Conservation (phyloP, 768 basidiomycete genomes). For the Termitomyces sp. region DNA sequence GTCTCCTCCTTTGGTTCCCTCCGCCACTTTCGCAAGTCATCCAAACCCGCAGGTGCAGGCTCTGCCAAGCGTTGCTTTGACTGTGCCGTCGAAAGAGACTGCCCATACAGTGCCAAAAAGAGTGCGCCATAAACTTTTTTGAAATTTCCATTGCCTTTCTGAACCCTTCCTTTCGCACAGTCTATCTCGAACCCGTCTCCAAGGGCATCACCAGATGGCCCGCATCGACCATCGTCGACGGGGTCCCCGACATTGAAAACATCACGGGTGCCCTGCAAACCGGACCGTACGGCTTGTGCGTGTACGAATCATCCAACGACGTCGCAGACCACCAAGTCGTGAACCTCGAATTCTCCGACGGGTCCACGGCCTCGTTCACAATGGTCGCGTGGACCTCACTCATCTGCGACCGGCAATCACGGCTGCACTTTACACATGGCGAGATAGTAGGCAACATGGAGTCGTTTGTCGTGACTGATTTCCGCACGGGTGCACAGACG, state of each 20-base stretch:
- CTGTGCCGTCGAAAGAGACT: slow-evolving; percentile 67
- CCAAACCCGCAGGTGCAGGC: slow-evolving; percentile 69
- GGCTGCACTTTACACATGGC: slow-evolving; percentile 82
- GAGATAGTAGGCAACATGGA: slow-evolving; percentile 88
- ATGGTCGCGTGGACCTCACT: slow-evolving; percentile 84
- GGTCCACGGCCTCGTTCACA: slow-evolving; percentile 81
- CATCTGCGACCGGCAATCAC: slow-evolving; percentile 79
- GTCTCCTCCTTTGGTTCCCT: slow-evolving; percentile 88
- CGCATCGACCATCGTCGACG: slow-evolving; percentile 65
- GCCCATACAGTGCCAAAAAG: slow-evolving; percentile 86
- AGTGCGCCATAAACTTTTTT: slow-evolving; percentile 38
- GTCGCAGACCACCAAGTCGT: slow-evolving; percentile 92
- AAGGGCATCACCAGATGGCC: slow-evolving; percentile 63
- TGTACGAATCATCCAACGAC: slow-evolving; percentile 82
- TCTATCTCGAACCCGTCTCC: slow-evolving; percentile 76
- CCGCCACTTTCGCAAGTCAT: slow-evolving; percentile 71
- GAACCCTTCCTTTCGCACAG: slow-evolving; percentile 35
- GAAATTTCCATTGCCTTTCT: background rate
- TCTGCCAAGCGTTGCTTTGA: slow-evolving; percentile 70
- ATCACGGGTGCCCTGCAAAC: slow-evolving; percentile 65
- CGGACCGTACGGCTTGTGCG: slow-evolving; percentile 78
- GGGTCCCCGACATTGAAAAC: slow-evolving; percentile 84
- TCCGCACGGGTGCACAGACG: slow-evolving; percentile 49
- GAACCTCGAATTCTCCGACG: slow-evolving; percentile 81
- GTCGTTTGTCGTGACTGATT: slow-evolving; percentile 73